Conservation (phyloP, 140 eudicot genomes). For the Erigeron philadelphicus region DNA sequence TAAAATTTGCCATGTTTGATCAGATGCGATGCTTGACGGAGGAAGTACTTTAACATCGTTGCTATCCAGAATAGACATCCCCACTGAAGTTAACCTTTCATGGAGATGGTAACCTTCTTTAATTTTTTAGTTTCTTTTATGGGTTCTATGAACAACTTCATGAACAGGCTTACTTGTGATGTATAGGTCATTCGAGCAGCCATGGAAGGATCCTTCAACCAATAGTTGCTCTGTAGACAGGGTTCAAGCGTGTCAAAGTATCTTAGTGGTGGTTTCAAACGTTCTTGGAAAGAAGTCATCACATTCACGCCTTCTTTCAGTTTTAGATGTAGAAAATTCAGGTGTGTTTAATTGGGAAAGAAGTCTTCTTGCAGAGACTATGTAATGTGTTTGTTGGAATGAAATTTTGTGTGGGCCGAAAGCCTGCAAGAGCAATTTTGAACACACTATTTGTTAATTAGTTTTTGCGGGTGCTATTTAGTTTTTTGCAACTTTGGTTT, state of each 20-base stretch:
- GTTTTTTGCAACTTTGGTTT: neutral
- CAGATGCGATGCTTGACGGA: slow-evolving; percentile 26
- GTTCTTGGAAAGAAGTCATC: slow-evolving; percentile 40
- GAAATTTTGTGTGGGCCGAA: slow-evolving; percentile 16
- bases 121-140: neutral
- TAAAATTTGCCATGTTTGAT: slow-evolving; percentile 26
- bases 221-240: slow-evolving; percentile 40
- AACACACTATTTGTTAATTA: neutral
- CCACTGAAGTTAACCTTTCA: slow-evolving; percentile 55
- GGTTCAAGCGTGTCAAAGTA: slow-evolving; percentile 59
- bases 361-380: slow-evolving; percentile 31
- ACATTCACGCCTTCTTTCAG: slow-evolving; percentile 30
- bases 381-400: slow-evolving; percentile 12
- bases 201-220: slow-evolving; percentile 45
- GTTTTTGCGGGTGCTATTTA: neutral
- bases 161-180: neutral
- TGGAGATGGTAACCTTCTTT: slow-evolving; percentile 73
- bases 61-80: slow-evolving; percentile 50
- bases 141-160: neutral
- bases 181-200: slow-evolving; percentile 66
- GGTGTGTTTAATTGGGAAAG: slow-evolving; percentile 62
- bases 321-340: slow-evolving; percentile 42
- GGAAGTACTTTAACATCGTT: slow-evolving; percentile 38
- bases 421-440: slow-evolving; percentile 18
- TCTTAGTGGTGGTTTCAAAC: slow-evolving; percentile 42